phyloP scores from a whole-genome alignment of 345 rosid species.

The Ceriops decandra region DNA sequence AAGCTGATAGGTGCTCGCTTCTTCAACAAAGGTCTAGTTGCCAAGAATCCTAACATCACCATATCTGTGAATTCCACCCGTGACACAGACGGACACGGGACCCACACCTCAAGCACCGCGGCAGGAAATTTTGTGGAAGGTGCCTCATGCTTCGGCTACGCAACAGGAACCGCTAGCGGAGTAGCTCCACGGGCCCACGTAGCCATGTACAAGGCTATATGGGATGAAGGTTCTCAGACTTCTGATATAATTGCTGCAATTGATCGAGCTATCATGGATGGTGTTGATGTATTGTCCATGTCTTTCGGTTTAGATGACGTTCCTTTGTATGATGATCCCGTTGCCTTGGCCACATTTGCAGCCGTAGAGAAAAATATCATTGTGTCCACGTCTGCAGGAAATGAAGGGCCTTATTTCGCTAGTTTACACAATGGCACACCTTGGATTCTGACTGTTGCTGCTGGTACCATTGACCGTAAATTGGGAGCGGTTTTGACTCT shows the following conservation, averaged over 20 bases:
- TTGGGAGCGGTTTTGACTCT: conserved; percentile 26
- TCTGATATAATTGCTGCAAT: conserved; percentile 35
- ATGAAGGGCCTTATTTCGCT: background rate
- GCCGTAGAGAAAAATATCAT: conserved; percentile 12
- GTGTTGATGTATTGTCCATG: conserved; percentile 31
- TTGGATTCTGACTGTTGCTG: conserved; percentile 23
- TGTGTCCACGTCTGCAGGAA: conserved; percentile 17
- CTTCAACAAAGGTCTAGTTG: conserved; percentile 39
- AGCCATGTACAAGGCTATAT: conserved; percentile 37
- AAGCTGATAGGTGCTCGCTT: conserved; percentile 41
- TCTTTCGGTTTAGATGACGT: conserved; percentile 25
- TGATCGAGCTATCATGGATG: conserved; percentile 33
- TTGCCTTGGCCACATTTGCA: conserved; percentile 14
- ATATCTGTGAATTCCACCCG: conserved; percentile 30
- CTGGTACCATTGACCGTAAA: conserved; percentile 33
- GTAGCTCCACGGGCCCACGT: conserved; percentile 29
- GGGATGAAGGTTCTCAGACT: conserved; percentile 22
- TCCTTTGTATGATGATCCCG: conserved; percentile 23
- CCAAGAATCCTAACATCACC: conserved; percentile 13
- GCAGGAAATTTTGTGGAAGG: conserved; percentile 31
- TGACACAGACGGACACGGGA: conserved; percentile 33
- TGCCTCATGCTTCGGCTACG: conserved; percentile 30
- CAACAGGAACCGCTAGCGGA: conserved; percentile 30
- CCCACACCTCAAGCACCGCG: conserved; percentile 33
- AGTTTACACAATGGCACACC: conserved; percentile 15